These are phyloP conservation scores for Sphaerobolus stellatus DNA, from an alignment of 1,284 basidiomycete species.

Conservation along the genomic window DNA sequence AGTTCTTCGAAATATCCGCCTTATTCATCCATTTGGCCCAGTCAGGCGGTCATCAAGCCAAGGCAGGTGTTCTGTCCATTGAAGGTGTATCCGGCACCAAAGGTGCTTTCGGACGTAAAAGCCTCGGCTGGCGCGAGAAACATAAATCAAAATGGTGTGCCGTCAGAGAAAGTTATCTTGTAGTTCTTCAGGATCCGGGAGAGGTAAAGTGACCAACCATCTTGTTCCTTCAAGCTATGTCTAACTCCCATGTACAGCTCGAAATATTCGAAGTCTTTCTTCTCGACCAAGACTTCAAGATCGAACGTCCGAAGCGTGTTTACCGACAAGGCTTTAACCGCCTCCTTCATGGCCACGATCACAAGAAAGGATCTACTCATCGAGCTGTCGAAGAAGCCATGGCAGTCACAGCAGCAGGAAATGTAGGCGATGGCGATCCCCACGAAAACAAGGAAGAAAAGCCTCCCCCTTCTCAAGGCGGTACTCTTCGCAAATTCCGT, in stretches of 20 bases:
- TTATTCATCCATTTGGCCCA: conserved; percentile 84
- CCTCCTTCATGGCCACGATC: conserved; percentile 44
- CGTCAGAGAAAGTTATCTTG: conserved; percentile 90
- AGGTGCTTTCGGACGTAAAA: conserved; percentile 61
- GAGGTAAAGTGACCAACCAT: conserved; percentile 51
- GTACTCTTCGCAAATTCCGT: background rate
- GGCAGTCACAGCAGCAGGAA: conserved; percentile 14
- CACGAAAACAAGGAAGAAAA: conserved; percentile 22
- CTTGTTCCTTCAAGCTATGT: background rate
- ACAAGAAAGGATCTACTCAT: too few relatives aligned
- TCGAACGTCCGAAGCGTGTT: conserved; percentile 75
- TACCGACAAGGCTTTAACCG: conserved; percentile 76
- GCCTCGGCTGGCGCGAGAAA: conserved; percentile 64
- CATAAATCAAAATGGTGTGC: conserved; percentile 89
- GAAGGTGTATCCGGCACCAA: conserved; percentile 46
- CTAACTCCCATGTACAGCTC: conserved; percentile 41
- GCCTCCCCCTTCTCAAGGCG: background rate
- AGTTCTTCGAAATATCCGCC: conserved; percentile 94
- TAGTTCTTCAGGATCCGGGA: conserved; percentile 85
- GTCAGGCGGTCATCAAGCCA: conserved; percentile 81
- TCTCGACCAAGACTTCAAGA: conserved; percentile 86
- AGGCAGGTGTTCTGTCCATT: conserved; percentile 82
- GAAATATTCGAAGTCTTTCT: conserved; percentile 92
- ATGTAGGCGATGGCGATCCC: conserved; percentile 21
- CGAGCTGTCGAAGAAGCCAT: conserved; percentile 16